These are phyloP conservation scores for Penicillium occitanis DNA, from an alignment of 2,329 filamentous ascomycete genomes.

Conservation along the genomic window DNA sequence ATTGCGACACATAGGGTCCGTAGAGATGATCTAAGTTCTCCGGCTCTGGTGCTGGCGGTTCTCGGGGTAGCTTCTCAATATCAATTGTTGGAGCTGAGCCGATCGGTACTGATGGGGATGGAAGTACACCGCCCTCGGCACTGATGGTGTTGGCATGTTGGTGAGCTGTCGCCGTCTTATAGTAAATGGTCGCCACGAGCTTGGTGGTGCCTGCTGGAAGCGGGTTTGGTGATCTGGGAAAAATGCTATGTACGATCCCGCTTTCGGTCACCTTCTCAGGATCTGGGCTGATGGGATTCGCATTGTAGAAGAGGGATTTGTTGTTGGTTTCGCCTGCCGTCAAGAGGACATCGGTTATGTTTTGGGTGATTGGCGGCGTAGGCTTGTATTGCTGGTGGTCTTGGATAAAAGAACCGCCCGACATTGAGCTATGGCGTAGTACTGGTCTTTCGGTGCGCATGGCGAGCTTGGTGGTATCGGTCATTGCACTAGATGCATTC, in stretches of 20 bases:
- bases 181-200: constrained; percentile 51
- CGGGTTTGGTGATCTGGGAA: constrained; percentile 42
- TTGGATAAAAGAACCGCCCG: constrained; percentile 47
- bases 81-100: constrained; percentile 54
- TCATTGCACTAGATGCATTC: constrained; percentile 22
- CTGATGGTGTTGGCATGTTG: constrained; percentile 48
- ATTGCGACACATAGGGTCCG: constrained; percentile 54
- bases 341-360: constrained; percentile 40
- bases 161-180: constrained; percentile 45
- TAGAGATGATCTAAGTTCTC: constrained; percentile 57
- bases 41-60: constrained; percentile 55
- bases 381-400: constrained; percentile 52
- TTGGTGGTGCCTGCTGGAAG: constrained; percentile 43
- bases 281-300: constrained; percentile 41
- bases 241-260: constrained; percentile 49
- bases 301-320: constrained; percentile 29
- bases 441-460: constrained; percentile 41
- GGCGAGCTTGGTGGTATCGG: constrained; percentile 33
- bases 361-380: constrained; percentile 35
- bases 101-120: constrained; percentile 41
- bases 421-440: constrained; percentile 43
- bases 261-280: constrained; percentile 46
- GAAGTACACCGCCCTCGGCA: constrained; percentile 40
- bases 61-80: constrained; percentile 54
- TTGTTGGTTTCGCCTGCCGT: constrained; percentile 27